Evolutionary conservation across 2,329 filamentous ascomycete species (phyloP), one percentile per base, ranked within the genome.

Genomic region (Calonectria crousiana): DNA sequence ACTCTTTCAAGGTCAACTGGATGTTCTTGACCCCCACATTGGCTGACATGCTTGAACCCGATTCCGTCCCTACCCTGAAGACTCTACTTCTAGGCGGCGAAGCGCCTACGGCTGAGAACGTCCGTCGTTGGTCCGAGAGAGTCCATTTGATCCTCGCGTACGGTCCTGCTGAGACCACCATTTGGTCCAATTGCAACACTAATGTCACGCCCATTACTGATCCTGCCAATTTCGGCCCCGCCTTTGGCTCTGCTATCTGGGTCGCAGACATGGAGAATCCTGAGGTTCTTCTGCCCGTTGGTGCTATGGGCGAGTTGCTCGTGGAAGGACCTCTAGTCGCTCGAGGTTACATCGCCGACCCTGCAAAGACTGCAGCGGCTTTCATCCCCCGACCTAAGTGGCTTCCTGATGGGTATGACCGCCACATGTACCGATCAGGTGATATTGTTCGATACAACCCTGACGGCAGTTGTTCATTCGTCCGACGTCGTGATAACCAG

Each of bases 401-500:
- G 0, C 2, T 69, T 1, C 69, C 67, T 0, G 10, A 56, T 1
- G 72, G 74, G 5, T 6, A 51, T 32, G 65, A 52, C 6, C 65
- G 65, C 18, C 65, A 53, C 16, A 51, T 86, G n/a, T 89, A 89
- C 73, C 85, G 85, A 64, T 88, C 88, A 1, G 88, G 88, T 9
- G 88, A 90, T 75, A 82, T 89, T 13, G 88, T 82, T 2, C 81
- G 81, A 58, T 88, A 88, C 36, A 80, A 85, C 20, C 78, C 81
- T 0, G 84, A 88, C 66, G 86, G 86, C 0, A 79, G 81, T 5
- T 78, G 89, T 5, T 74, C 84, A 0, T 89, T 86, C 47, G 79
- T 89, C 44, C 90, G 89, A 41, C 85, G 90, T 34, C 89, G 89
- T 76, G 90, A 92, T 75, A 86, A 86, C 0, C 90, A 92, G 78